phyloP scores from a whole-genome alignment of 1,139 yeast genomes.

The Debaryomyces robertsiae region DNA sequence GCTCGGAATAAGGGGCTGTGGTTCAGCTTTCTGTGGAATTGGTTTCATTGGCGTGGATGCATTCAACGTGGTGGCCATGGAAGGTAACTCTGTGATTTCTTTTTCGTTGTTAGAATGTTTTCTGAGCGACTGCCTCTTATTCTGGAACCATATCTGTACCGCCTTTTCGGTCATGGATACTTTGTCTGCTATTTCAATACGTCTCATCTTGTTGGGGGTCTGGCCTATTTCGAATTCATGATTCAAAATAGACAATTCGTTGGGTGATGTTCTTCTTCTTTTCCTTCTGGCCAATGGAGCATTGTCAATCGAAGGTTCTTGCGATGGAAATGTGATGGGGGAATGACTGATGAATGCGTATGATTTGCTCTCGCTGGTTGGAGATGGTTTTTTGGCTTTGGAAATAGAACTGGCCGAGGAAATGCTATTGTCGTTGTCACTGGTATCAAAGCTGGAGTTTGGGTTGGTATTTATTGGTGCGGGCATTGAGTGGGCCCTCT shows the following conservation, averaged over 20 bases:
- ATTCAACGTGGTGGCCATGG: constrained; percentile 31
- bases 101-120: constrained; percentile 46
- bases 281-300: constrained; percentile 90
- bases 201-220: constrained; percentile 77
- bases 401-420: constrained; percentile 3
- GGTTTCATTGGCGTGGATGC: constrained; percentile 35
- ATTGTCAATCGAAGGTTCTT: constrained; percentile 85
- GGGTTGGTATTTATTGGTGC: constrained; percentile 8
- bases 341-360: constrained; percentile 93
- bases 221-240: constrained; percentile 72
- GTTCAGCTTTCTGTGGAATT: constrained; percentile 19
- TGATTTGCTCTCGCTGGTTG: constrained; percentile 35
- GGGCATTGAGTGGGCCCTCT: constrained; percentile 2
- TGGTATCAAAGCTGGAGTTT: constrained; percentile 15
- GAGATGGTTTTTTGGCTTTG: constrained; percentile 14
- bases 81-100: constrained; percentile 49
- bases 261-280: constrained; percentile 91
- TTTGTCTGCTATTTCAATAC: constrained; percentile 72
- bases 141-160: constrained; percentile 98
- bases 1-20: constrained; percentile 31
- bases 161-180: constrained; percentile 97
- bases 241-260: constrained; percentile 78
- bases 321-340: constrained; percentile 79
- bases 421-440: constrained; percentile 13
- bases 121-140: constrained; percentile 83